phyloP scores from a whole-genome alignment of 179 eudicot genomes.

The Silene vulgaris region DNA sequence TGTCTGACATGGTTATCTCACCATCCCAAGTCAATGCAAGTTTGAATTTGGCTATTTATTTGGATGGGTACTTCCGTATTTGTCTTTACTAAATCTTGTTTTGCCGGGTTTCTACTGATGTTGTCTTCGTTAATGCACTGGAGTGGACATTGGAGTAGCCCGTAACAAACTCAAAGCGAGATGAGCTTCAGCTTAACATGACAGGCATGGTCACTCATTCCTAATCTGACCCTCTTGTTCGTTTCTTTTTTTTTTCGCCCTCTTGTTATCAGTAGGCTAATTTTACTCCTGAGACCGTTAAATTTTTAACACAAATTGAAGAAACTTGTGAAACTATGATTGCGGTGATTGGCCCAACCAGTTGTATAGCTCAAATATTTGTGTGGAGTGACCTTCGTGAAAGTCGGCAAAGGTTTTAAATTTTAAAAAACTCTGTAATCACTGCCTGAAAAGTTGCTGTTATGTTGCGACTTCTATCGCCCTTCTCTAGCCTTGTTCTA shows the following conservation, averaged over 20 bases:
- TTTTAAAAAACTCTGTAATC: too few species aligned
- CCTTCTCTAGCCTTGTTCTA: too few species aligned
- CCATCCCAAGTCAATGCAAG: too few species aligned
- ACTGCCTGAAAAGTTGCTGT: too few species aligned
- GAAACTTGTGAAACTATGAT: neutral
- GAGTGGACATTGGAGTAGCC: constrained; percentile 76
- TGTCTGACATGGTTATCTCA: too few species aligned
- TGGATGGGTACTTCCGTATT: neutral
- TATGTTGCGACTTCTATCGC: too few species aligned
- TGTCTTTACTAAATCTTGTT: neutral
- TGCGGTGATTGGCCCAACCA: neutral
- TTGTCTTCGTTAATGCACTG: neutral
- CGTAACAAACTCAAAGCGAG: constrained; percentile 43
- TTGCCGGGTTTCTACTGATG: neutral
- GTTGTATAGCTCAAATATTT: neutral
- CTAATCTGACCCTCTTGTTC: constrained; percentile 20
- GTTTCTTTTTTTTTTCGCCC: neutral
- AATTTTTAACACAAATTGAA: neutral
- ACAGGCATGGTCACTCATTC: constrained; percentile 44
- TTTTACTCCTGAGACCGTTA: neutral
- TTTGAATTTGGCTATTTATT: neutral
- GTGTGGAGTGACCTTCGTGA: too few species aligned
- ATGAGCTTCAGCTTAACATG: constrained; percentile 45
- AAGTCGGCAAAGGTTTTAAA: too few species aligned
- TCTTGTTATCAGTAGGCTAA: neutral